phyloP scores from a whole-genome alignment of 129 eudicot genomes.

The Flaveria sonorensis region DNA sequence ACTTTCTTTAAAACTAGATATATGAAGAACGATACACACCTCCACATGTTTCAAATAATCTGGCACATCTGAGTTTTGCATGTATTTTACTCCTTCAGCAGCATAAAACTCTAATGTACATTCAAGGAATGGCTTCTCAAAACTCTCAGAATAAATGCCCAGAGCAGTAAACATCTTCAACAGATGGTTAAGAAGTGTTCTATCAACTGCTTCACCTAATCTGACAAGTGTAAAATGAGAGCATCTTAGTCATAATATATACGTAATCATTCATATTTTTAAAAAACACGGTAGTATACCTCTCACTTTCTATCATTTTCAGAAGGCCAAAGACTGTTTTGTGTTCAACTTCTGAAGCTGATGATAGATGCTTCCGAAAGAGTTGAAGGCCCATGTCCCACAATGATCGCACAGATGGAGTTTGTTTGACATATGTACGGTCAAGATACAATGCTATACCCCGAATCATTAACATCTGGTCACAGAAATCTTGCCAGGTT shows the following conservation, averaged over 20 bases:
- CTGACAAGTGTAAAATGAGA: constrained; percentile 44
- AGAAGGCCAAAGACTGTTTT: constrained; percentile 91
- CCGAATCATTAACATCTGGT: constrained; percentile 99
- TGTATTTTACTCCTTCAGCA: constrained; percentile 89
- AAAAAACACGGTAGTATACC: constrained; percentile 44
- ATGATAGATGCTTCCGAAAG: constrained; percentile 82
- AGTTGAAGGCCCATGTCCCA: constrained; percentile 99
- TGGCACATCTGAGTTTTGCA: constrained; percentile 96
- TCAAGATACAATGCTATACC: constrained; percentile 94
- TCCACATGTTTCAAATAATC: constrained; percentile 94
- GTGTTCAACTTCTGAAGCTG: constrained; percentile 92
- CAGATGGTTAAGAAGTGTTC: constrained; percentile 95
- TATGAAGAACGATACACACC: constrained; percentile 45
- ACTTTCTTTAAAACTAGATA: background rate
- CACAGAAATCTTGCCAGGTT: constrained; percentile 99
- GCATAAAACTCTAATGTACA: constrained; percentile 91
- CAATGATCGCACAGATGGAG: constrained; percentile 71
- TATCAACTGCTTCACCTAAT: constrained; percentile 95
- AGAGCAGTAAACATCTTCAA: constrained; percentile 97
- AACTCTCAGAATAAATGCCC: constrained; percentile 84
- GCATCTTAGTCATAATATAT: constrained; percentile 2
- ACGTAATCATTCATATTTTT: background rate
- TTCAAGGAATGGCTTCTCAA: constrained; percentile 95
- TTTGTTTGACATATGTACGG: constrained; percentile 95
- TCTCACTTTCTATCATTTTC: constrained; percentile 90